These are phyloP conservation scores for Globisporangium spinosum DNA, from an alignment of 352 stramenopile species.

Conservation along the genomic window DNA sequence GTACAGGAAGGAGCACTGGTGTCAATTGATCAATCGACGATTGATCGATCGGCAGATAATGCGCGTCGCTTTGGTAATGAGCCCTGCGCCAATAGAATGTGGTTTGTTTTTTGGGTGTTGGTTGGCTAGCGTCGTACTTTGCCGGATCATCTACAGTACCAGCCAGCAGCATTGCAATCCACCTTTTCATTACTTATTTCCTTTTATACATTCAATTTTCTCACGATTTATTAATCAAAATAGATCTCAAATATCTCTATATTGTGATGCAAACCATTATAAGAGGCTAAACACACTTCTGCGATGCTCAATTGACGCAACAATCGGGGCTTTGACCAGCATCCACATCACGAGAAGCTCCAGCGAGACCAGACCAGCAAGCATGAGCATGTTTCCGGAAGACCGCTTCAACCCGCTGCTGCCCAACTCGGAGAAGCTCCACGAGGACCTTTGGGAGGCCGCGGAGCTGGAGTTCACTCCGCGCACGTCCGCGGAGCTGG, in stretches of 20 bases:
- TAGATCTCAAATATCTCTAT: not conserved
- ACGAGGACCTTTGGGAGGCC: slow-evolving; percentile 54
- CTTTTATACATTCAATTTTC: not conserved
- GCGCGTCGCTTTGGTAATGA: slow-evolving; percentile 8
- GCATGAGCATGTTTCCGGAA: slow-evolving; percentile 58
- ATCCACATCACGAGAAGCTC: slow-evolving; percentile 7
- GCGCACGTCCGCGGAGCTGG: slow-evolving; percentile 66
- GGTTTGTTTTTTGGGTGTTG: not conserved
- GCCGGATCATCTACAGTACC: not conserved
- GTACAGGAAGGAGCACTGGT: not conserved
- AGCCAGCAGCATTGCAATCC: not conserved
- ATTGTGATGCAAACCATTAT: not conserved
- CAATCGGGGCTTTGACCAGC: slow-evolving; percentile 7
- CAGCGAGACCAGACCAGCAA: not conserved
- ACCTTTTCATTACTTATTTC: not conserved
- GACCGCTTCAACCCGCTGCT: slow-evolving; percentile 80
- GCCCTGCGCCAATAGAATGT: slow-evolving; percentile 19
- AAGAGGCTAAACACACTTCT: not conserved
- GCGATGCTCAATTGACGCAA: not conserved
- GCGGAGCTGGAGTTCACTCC: slow-evolving; percentile 54
- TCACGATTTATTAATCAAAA: too few relatives aligned
- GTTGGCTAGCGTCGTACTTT: slow-evolving; percentile 19
- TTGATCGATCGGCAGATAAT: slow-evolving; percentile 1
- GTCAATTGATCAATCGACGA: not conserved
- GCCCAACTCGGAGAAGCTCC: slow-evolving; percentile 64